Evolutionary conservation across 2,329 filamentous ascomycete species (phyloP).

Genomic region (Pseudogymnoascus sp.): DNA sequence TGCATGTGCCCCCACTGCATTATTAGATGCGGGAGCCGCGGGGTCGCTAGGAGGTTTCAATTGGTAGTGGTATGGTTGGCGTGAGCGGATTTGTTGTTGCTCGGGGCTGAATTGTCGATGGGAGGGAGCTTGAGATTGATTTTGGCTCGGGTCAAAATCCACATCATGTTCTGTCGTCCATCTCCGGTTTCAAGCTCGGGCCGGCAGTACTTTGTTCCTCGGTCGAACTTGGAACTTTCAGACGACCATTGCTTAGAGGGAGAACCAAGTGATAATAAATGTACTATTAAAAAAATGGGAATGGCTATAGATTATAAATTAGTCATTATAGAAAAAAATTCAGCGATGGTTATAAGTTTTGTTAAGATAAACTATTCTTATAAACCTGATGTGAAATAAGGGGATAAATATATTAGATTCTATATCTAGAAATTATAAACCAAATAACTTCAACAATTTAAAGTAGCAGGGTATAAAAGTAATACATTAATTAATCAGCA

Average conservation of each 20-base stretch:
- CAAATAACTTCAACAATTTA: neutral
- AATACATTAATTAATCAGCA: neutral
- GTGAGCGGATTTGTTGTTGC: neutral
- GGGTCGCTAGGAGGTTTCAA: neutral
- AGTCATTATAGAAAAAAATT: neutral
- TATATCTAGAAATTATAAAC: neutral
- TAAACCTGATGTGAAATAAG: neutral
- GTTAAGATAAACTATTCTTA: neutral
- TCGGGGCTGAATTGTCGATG: neutral
- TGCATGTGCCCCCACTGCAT: conserved; percentile 1
- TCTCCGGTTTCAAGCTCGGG: neutral
- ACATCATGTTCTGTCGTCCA: conserved; percentile 3
- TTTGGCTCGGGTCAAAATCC: conserved; percentile 5
- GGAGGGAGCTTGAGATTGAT: neutral
- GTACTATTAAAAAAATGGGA: neutral
- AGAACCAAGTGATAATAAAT: neutral
- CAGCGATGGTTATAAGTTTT: too few species aligned
- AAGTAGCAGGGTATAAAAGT: neutral
- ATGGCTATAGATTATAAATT: neutral
- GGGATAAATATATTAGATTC: neutral
- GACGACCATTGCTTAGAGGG: neutral
- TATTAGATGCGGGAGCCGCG: neutral
- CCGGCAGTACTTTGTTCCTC: conserved; percentile 3
- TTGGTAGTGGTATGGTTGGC: neutral
- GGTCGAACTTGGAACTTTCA: neutral